Base-by-base conservation (phyloP, 2,329 filamentous ascomycete species). In the Elsinoe batatas region DNA sequence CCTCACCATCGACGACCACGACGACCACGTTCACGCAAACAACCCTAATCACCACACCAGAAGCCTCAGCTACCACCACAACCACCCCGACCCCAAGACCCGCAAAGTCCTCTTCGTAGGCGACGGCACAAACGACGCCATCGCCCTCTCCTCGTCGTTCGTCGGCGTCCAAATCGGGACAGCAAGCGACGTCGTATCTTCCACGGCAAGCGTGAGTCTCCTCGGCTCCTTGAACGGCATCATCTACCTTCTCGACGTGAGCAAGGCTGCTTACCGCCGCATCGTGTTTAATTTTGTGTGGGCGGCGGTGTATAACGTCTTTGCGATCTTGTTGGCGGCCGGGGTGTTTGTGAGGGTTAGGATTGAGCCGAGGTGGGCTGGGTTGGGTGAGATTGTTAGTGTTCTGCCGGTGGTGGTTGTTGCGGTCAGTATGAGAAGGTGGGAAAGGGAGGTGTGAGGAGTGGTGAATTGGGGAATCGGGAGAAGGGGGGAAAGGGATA, bases 91-190 rank as follows among this genome's bases (percentile, higher is more conserved):
- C 12, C 36, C 43, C 30, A 56, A 58, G 13, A 57, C 46, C 10
- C 63, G 61, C n/a, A 60, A 77, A 1, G 78, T 88, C 15, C 68
- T 90, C 5, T 91, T 91, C 67, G 78, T 80, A 51, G 87, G 87
- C 33, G 87, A 91, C 62, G 88, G 88, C 1, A 89, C 85, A 12
- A 91, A 91, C 66, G 87, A 91, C 63, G 84, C 87, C 0, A 75
- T 81, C 2, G 87, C 87, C 0, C 75, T 91, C 2, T 81, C 85
- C 0, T 79, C 83, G 64, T 85, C 88, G 1, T 79, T 78, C 5
- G 77, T 91, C 26, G 88, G 88, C 26, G 74, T 90, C 0, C 84
- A 88, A 60, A 79, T 91, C 65, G 79, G 78, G 57, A 75, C 73
- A 56, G 74, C 75, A 3, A 81, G 77, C 1, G 85, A 89, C 56